These are phyloP conservation scores for Scleroderma bovista DNA, from an alignment of 768 basidiomycete genomes.

Conservation along the genomic window DNA sequence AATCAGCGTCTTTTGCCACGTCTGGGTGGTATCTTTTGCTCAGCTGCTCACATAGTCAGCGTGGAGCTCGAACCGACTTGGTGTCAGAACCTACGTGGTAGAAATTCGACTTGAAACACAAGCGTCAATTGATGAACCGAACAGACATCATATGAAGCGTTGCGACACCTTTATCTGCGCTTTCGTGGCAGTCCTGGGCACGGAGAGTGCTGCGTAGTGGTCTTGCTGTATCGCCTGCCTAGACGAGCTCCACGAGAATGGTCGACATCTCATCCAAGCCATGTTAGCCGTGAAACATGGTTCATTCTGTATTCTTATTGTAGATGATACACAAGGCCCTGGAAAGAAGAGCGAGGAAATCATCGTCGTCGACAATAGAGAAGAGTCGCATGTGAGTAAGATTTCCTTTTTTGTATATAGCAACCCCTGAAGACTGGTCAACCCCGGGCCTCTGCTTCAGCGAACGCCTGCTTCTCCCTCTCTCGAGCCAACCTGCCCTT, in stretches of 20 bases:
- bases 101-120: conserved; percentile 19
- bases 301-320: neutral
- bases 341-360: neutral
- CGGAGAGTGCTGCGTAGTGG: conserved; percentile 23
- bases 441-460: neutral
- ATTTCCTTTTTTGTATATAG: neutral
- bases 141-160: neutral
- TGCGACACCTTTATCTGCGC: conserved; percentile 28
- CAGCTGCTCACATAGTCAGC: conserved; percentile 25
- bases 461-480: conserved; percentile 34
- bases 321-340: neutral
- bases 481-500: conserved; percentile 72
- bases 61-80: no score
- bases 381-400: neutral
- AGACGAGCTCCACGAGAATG: conserved; percentile 17
- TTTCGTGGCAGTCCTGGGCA: conserved; percentile 25
- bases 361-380: neutral
- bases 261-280: neutral
- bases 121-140: conserved; percentile 2
- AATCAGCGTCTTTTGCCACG: conserved; percentile 31
- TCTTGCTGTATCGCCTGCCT: conserved; percentile 12
- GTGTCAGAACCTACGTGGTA: conserved; percentile 20
- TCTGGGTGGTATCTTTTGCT: conserved; percentile 48
- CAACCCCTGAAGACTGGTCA: neutral
- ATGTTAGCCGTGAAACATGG: neutral